phyloP scores from a whole-genome alignment of 371 early-diverging fungal genomes.

The Umbelopsis sp. region DNA sequence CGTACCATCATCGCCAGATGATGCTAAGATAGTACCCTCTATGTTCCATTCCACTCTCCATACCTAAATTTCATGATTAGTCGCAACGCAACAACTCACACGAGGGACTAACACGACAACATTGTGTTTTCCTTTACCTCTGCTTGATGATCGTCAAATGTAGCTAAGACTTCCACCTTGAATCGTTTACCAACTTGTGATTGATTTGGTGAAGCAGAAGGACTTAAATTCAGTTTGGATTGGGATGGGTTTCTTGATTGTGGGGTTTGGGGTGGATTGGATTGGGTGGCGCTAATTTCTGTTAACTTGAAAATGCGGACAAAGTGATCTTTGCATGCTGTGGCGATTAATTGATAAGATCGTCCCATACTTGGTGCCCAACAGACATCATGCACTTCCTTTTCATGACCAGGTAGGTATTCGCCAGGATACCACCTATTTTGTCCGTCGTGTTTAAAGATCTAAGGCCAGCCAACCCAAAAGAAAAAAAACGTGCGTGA shows the following conservation, averaged over 20 bases:
- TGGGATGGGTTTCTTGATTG: constrained; percentile 22
- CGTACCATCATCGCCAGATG: constrained; percentile 92
- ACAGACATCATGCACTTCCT: constrained; percentile 77
- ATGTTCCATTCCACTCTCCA: constrained; percentile 95
- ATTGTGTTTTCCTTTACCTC: constrained; percentile 45
- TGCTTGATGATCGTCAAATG: constrained; percentile 70
- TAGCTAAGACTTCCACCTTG: constrained; percentile 63
- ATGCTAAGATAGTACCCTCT: constrained; percentile 88
- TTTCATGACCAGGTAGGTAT: constrained; percentile 67
- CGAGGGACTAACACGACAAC: not conserved
- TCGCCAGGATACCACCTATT: constrained; percentile 74
- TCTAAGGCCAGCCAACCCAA: constrained; percentile 30
- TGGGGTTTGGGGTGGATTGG: constrained; percentile 24
- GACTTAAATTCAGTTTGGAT: constrained; percentile 17
- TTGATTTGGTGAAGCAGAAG: not conserved
- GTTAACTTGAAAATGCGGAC: constrained; percentile 87
- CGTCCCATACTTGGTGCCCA: constrained; percentile 91
- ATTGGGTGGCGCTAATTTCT: constrained; percentile 34
- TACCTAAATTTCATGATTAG: constrained; percentile 43
- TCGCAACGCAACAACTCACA: too few species aligned
- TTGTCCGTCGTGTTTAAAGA: constrained; percentile 62
- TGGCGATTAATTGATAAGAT: constrained; percentile 91
- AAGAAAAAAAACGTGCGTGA: not conserved
- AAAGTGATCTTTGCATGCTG: constrained; percentile 83
- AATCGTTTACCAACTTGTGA: constrained; percentile 26